Conservation (phyloP, 192 early-diverging fungal species). For the Lobosporangium transversale region DNA sequence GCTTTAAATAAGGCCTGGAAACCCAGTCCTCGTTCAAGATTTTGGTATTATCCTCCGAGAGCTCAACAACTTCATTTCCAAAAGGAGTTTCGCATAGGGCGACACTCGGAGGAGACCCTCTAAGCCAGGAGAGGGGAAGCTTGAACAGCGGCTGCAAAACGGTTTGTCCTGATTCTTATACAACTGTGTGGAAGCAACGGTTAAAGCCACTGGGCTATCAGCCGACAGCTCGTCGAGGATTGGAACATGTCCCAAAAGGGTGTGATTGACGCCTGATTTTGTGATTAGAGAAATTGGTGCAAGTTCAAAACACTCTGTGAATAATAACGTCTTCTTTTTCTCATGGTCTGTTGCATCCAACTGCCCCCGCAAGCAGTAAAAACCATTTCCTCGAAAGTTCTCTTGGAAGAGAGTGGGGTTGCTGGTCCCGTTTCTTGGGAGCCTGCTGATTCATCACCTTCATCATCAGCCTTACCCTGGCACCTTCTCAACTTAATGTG, state of each 20-base stretch:
- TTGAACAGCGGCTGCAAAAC: not conserved
- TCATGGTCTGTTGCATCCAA: not conserved
- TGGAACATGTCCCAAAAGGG: no score
- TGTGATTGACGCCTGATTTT: no score
- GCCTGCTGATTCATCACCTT: no score
- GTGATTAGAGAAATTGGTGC: no score
- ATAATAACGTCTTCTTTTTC: not conserved
- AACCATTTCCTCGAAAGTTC: not conserved
- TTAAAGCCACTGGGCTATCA: no score
- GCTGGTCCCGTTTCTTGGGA: no score
- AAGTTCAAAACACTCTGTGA: not conserved
- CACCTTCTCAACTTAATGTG: no score
- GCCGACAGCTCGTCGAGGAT: no score
- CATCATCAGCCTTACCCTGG: no score
- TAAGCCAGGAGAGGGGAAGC: not conserved
- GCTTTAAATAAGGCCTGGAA: constrained; percentile 23
- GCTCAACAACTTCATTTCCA: not conserved
- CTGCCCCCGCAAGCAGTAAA: not conserved
- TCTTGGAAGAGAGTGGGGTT: no score
- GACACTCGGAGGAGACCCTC: not conserved
- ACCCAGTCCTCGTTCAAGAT: constrained; percentile 44
- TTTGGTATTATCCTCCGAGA: not conserved
- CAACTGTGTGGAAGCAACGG: no score
- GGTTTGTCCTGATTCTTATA: no score
- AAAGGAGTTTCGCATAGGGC: not conserved